phyloP scores from a whole-genome alignment of 2,329 filamentous ascomycete species.

The Penicillium sp. region DNA sequence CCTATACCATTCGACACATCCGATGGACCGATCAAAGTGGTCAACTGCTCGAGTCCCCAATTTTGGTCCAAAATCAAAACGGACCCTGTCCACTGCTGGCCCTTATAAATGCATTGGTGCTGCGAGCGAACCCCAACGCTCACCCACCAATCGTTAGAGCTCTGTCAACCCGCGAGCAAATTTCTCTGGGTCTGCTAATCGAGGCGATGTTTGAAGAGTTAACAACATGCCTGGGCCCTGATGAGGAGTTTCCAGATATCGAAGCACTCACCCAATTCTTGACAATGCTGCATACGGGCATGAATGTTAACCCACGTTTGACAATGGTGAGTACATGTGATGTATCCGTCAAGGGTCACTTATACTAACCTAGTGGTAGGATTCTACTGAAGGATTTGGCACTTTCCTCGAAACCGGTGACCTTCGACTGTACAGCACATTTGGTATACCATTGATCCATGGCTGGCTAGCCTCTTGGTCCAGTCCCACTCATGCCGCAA shows the following conservation, averaged over 20 bases:
- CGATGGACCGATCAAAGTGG: constrained; percentile 71
- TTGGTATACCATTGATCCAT: constrained; percentile 84
- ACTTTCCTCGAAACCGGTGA: constrained; percentile 84
- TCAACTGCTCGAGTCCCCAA: constrained; percentile 75
- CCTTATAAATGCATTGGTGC: constrained; percentile 83
- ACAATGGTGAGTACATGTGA: constrained; percentile 52
- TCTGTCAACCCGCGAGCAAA: constrained; percentile 76
- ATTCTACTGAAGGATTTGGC: constrained; percentile 52
- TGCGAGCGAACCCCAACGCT: constrained; percentile 70
- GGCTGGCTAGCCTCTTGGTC: constrained; percentile 77
- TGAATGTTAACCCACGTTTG: constrained; percentile 96
- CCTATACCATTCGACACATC: constrained; percentile 90
- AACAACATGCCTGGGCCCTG: constrained; percentile 70
- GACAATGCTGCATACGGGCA: constrained; percentile 85
- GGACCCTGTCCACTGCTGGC: constrained; percentile 92
- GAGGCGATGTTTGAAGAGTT: constrained; percentile 92
- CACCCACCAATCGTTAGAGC: constrained; percentile 74
- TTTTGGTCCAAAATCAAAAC: constrained; percentile 89
- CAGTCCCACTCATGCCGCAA: constrained; percentile 66
- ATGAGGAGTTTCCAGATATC: constrained; percentile 76
- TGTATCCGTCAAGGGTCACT: not conserved
- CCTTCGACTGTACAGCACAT: constrained; percentile 88
- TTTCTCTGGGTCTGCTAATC: constrained; percentile 80
- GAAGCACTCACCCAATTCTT: constrained; percentile 85
- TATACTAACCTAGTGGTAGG: constrained; percentile 22